These are phyloP conservation scores for Fragilariopsis cylindrus DNA, from an alignment of 108 stramenopile genomes.

Conservation along the genomic window DNA sequence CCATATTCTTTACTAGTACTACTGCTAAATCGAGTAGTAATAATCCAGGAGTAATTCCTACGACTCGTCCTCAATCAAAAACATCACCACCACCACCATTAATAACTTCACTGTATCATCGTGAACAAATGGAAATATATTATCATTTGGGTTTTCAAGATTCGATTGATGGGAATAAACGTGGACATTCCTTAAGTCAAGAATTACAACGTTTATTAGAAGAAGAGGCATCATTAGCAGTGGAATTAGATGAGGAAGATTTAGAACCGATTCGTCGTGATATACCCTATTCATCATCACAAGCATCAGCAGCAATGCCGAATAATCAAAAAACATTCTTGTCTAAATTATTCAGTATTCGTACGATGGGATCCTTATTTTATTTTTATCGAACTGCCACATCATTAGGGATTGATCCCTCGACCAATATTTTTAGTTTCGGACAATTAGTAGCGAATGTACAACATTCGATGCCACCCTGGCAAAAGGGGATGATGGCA, in stretches of 20 bases:
- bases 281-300: not conserved
- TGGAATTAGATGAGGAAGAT: not conserved
- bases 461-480: constrained; percentile 29
- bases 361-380: constrained; percentile 28
- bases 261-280: not conserved
- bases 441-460: constrained; percentile 40
- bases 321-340: not conserved
- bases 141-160: constrained; percentile 64
- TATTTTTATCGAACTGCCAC: constrained; percentile 34
- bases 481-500: constrained; percentile 39
- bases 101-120: not conserved
- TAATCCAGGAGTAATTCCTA: not conserved
- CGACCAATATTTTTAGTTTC: constrained; percentile 20
- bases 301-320: constrained; percentile 4
- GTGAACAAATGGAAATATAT: constrained; percentile 32
- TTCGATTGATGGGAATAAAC: constrained; percentile 28
- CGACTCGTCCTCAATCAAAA: not conserved
- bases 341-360: constrained; percentile 14
- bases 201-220: constrained; percentile 17
- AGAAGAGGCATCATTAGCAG: not conserved
- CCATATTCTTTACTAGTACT: not conserved
- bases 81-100: no score
- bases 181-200: constrained; percentile 33
- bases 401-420: constrained; percentile 39
- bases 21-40: not conserved